A percentile compares a stretch with the other conserved stretches of the same genome.
These are phyloP conservation scores for Coemansia sp. DNA, from an alignment of 192 early-diverging fungal genomes.

Conservation along the genomic window DNA sequence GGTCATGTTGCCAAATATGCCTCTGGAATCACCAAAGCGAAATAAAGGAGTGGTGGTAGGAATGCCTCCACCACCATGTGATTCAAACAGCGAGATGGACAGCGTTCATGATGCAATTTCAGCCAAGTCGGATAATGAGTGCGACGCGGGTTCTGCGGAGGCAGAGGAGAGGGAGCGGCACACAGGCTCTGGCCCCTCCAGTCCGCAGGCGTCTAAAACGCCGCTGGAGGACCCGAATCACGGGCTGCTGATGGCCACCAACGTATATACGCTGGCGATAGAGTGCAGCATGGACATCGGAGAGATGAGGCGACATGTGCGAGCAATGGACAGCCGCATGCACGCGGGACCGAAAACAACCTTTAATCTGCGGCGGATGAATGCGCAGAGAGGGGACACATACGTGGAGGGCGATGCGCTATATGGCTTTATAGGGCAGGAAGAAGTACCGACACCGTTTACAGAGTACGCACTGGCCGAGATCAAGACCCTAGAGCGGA, in stretches of 20 bases:
- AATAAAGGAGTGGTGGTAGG: background rate
- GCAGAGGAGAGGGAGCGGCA: slow-evolving; percentile 4
- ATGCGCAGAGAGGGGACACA: slow-evolving; percentile 21
- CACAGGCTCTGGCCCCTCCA: slow-evolving; percentile 26
- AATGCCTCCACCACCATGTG: background rate
- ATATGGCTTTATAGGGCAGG: slow-evolving; percentile 47
- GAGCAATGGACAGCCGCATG: slow-evolving; percentile 14
- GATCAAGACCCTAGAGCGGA: slow-evolving; percentile 46
- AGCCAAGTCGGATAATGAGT: background rate
- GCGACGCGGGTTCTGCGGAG: background rate
- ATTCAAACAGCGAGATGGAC: background rate
- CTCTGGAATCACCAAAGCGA: slow-evolving; percentile 34
- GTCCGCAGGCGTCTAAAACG: slow-evolving; percentile 36
- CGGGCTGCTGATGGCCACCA: slow-evolving; percentile 18
- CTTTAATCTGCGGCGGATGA: slow-evolving; percentile 38
- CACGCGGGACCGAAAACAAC: slow-evolving; percentile 14
- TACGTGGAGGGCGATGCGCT: slow-evolving; percentile 31
- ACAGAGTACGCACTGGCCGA: slow-evolving; percentile 44
- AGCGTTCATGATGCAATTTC: too few species aligned
- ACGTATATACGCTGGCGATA: slow-evolving; percentile 47
- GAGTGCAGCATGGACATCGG: slow-evolving; percentile 53
- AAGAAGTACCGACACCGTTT: slow-evolving; percentile 41
- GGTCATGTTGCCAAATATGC: slow-evolving; percentile 48
- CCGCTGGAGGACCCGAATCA: slow-evolving; percentile 38
- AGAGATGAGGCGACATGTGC: slow-evolving; percentile 45